Evolutionary conservation across 192 early-diverging fungal genomes (phyloP).

Genomic region (Pilaira anomala): DNA sequence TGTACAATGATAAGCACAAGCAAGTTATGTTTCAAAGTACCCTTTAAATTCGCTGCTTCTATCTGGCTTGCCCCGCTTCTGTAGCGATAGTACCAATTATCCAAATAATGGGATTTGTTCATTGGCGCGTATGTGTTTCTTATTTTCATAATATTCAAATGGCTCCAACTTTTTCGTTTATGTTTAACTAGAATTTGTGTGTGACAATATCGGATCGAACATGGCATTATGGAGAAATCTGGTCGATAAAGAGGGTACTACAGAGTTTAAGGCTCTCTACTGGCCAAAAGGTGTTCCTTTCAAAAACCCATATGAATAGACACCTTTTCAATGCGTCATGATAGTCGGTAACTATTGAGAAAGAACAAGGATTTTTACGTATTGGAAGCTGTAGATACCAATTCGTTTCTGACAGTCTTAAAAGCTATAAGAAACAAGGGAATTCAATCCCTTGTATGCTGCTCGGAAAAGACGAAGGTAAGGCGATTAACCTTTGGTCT

Average conservation of each 20-base stretch:
- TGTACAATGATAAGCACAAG: slow-evolving; percentile 13
- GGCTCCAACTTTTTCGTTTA: too few relatives aligned
- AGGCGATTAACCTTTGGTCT: neutral
- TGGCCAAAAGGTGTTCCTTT: too few relatives aligned
- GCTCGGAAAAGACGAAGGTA: slow-evolving; percentile 15
- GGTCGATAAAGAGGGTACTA: too few relatives aligned
- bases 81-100: neutral
- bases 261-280: too few relatives aligned
- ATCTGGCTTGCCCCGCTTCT: slow-evolving; percentile 2
- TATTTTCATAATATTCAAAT: too few relatives aligned
- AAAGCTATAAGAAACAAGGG: neutral
- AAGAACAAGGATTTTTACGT: slow-evolving; percentile 5
- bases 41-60: slow-evolving; percentile 9
- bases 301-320: too few relatives aligned
- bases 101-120: slow-evolving; percentile 11
- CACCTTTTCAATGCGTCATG: too few relatives aligned
- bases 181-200: too few relatives aligned
- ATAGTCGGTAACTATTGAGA: too few relatives aligned
- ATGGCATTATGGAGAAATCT: too few relatives aligned
- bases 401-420: neutral
- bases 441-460: neutral
- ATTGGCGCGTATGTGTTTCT: neutral
- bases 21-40: slow-evolving; percentile 10
- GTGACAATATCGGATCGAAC: too few relatives aligned
- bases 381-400: slow-evolving; percentile 1